Evolutionary conservation across 805 yeast genomes (phyloP).

Genomic region (Cyberlindnera saturnus): DNA sequence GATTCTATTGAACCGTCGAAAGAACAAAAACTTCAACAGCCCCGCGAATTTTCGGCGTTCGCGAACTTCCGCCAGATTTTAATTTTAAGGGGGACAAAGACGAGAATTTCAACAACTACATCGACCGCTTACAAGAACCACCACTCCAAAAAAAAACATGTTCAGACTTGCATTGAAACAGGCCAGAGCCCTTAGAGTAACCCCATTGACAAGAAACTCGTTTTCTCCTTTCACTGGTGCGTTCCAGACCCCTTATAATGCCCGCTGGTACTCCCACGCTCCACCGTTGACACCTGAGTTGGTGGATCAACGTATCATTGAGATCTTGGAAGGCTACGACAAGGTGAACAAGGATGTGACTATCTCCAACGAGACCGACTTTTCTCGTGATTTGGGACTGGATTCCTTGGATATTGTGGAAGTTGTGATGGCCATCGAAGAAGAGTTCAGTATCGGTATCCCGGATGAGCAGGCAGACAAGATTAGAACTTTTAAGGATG

Average conservation of each 20-base stretch:
- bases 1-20: too few species aligned
- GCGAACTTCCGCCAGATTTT: too few species aligned
- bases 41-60: too few species aligned
- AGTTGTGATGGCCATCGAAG: constrained; percentile 68
- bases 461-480: constrained; percentile 83
- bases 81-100: too few species aligned
- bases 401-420: constrained; percentile 72
- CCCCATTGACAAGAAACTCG: too few species aligned
- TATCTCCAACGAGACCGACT: constrained; percentile 39
- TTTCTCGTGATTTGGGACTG: constrained; percentile 59
- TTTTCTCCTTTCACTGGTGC: neutral
- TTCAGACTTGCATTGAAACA: constrained; percentile 3
- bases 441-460: constrained; percentile 57
- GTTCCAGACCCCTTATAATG: constrained; percentile 1
- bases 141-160: constrained; percentile 1
- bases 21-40: too few species aligned
- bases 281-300: constrained; percentile 59
- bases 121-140: neutral
- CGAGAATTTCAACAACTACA: too few species aligned
- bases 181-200: neutral
- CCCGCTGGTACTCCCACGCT: constrained; percentile 44
- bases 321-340: constrained; percentile 59
- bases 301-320: constrained; percentile 55
- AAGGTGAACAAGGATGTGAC: constrained; percentile 33
- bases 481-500: constrained; percentile 82